Base-by-base conservation (phyloP, 768 basidiomycete species). In the Aureoboletus auriporus region DNA sequence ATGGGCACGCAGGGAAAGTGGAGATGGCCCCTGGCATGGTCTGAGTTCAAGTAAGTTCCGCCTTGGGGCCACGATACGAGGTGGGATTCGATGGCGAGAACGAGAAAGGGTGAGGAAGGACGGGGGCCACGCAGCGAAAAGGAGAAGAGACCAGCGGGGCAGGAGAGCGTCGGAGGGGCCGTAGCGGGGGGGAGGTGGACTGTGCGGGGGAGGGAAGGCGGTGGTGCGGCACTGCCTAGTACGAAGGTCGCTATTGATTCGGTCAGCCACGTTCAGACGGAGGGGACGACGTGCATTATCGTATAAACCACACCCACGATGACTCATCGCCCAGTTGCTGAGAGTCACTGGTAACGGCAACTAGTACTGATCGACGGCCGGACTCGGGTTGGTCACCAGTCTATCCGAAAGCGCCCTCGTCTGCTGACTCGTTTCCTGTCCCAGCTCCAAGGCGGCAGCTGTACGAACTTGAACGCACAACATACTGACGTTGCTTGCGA, bases 211-310 rank as follows among this genome's bases (percentile, higher is more conserved):
- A 92, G 76, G 58, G 80, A 89, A 1, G 75, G 39, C 0, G 89
- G 86, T n/a, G 66, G 62, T 0, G 83, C 73, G 51, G 91, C 75
- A 59, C 91, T 91, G 12, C 79, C 82, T n/a, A n/a, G n/a, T 17
- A 73, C 70, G 62, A 92, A 91, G 20, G 69, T 77, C 47, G 85
- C 89, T 92, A n/a, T n/a, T n/a, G n/a, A n/a, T n/a, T n/a, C n/a
- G n/a, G n/a, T n/a, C n/a, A n/a, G n/a, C n/a, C n/a, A n/a, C n/a
- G n/a, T n/a, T n/a, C n/a, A n/a, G n/a, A n/a, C n/a, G n/a, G n/a
- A n/a, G n/a, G n/a, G n/a, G 59, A 8, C 3, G 34, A 38, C 3
- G 2, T 29, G 34, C 40, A 89, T 89, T 81, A 46, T 92, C 91
- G 56, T 90, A n/a, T n/a, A n/a, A n/a, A n/a, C n/a, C n/a, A n/a